phyloP scores from a whole-genome alignment of 768 basidiomycete genomes.

The Serendipita sp. region DNA sequence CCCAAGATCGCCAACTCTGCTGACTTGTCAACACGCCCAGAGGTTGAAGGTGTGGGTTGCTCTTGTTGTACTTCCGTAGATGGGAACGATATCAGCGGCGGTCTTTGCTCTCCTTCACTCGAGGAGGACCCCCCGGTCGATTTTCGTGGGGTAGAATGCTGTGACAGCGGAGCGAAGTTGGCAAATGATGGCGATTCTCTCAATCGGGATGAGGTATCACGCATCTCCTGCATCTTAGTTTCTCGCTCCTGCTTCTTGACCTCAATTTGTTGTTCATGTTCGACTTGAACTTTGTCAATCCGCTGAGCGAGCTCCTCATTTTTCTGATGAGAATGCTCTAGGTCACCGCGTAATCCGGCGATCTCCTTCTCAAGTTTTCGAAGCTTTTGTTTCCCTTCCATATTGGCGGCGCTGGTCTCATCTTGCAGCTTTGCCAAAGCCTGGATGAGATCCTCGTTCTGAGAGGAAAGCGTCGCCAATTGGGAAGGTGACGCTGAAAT shows the following conservation, averaged over 20 bases:
- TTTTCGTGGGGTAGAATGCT: not conserved
- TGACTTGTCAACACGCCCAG: slow-evolving; percentile 6
- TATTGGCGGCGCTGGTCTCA: slow-evolving; percentile 51
- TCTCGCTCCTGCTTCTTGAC: slow-evolving; percentile 7
- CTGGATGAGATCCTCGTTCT: slow-evolving; percentile 63
- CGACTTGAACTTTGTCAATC: slow-evolving; percentile 16
- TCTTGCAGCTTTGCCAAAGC: slow-evolving; percentile 63
- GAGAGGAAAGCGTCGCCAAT: slow-evolving; percentile 55
- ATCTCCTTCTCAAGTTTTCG: slow-evolving; percentile 70
- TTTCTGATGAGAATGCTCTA: slow-evolving; percentile 57
- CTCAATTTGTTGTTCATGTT: slow-evolving; percentile 9
- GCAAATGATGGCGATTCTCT: not conserved
- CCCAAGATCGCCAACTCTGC: slow-evolving; percentile 37
- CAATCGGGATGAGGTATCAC: not conserved
- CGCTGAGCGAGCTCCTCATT: slow-evolving; percentile 59
- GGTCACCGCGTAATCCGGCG: slow-evolving; percentile 49
- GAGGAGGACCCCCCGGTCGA: not conserved
- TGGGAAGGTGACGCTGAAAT: slow-evolving; percentile 32
- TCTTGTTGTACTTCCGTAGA: not conserved
- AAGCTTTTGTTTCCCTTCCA: slow-evolving; percentile 49
- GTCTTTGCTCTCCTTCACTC: not conserved
- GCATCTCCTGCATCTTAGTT: slow-evolving; percentile 5
- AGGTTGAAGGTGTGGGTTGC: slow-evolving; percentile 8
- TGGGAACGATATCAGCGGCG: not conserved
- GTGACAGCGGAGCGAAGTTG: not conserved